Percentiles rank a stretch among this genome's conserved stretches.
Evolutionary conservation across 257 asterid genomes (phyloP).

Genomic region (Ophiorrhiza pumila): DNA sequence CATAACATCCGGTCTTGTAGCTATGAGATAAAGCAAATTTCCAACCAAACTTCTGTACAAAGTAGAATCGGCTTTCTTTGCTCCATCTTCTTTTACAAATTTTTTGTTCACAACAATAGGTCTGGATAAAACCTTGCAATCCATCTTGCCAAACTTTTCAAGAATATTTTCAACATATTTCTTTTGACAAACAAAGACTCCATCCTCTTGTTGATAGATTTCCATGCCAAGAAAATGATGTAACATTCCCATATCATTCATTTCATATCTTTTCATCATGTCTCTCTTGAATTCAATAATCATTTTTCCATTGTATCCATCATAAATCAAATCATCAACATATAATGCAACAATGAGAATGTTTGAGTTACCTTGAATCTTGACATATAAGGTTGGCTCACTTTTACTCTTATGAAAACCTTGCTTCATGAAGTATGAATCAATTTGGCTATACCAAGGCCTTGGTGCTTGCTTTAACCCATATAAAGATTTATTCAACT

Average conservation of each 20-base stretch:
- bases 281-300: neutral
- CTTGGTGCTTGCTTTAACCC: too few species aligned
- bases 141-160: neutral
- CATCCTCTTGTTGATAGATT: neutral
- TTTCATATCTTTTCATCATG: neutral
- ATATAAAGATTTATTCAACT: neutral
- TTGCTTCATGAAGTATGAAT: neutral
- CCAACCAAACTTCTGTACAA: neutral
- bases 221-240: conserved; percentile 10
- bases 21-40: conserved; percentile 14
- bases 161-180: neutral
- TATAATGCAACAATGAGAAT: neutral
- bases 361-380: neutral
- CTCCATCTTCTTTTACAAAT: neutral
- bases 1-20: neutral
- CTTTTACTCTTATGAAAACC: neutral
- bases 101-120: neutral
- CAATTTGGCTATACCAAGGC: neutral
- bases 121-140: too few species aligned
- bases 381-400: neutral
- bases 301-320: neutral
- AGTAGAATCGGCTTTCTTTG: neutral
- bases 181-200: neutral
- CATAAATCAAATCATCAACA: neutral
- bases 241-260: neutral